Base-by-base conservation (phyloP, 148 eudicot genomes). In the Persicaria tinctoria region DNA sequence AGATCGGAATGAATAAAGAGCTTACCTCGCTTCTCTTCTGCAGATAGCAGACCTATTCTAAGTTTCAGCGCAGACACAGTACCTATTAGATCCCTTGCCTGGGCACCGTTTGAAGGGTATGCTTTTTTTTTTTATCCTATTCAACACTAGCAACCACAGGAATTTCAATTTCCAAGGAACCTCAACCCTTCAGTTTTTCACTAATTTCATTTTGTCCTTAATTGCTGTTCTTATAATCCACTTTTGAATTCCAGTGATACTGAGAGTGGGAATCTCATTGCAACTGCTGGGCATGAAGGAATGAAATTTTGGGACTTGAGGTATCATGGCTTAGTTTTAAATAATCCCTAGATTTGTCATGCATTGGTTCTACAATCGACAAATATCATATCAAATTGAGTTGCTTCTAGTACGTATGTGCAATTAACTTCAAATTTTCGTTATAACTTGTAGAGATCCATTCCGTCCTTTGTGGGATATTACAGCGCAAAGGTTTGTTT, bases 251-350 rank as follows among this genome's bases (percentile, higher is more conserved):
- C 53, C 88, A 94, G 97, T 75, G 90, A 85, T 77, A 62, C 82
- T 16, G 99, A 86, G 83, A 81, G 87, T 76, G 80, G 89, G 73
- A 90, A 95, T 88, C 77, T 92, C 16, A 79, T 92, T 75, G 89
- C 89, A 53, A 88, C 92, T 70, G 97, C 92, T 76, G 97, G 99
- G 44, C 87, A 87, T 73, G 87, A 86, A 77, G 92, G 99, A 71
- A 68, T 92, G 59, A 95, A 89, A 81, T 92, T 95, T 78, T 95
- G 98, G 98, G 97, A 95, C 88, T 68, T 95, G 74, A 90, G 98
- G 98, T 70, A 64, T 64, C 2, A 11, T 64, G 41, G 46, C 7
- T 7, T 64, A 27, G 41, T 23, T 60, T 50, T n/a, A 3, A 60
- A 20, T 60, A n/a, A 20, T 8, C 23, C 13, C 4, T 51, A 10